Evolutionary conservation across 768 basidiomycete genomes (phyloP), one percentile per base, ranked within the genome.

Genomic region (Royoungia palumana): DNA sequence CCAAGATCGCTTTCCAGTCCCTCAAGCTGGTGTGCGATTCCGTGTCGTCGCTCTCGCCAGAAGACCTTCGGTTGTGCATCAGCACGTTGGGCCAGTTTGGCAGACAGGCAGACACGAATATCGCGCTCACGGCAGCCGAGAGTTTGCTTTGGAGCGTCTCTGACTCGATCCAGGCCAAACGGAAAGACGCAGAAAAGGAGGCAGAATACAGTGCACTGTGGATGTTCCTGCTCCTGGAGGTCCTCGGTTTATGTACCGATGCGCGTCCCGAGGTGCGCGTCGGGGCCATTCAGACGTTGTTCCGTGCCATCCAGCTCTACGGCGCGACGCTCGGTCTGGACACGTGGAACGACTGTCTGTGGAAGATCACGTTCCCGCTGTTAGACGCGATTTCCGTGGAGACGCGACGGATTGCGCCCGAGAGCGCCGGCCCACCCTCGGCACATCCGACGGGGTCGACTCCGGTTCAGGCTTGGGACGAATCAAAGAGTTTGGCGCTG

Each of bases 81-180:
- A 81, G 76, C 52, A 94, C 95, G 5, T 75, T 99, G 0, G 91
- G 91, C 6, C 85, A 87, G 46, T 99, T 95, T 67, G 94, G 94
- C 8, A 80, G 85, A 16, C 95, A 98, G 60, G 78, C 83, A 1
- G 96, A 98, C 55, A 94, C 95, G 34, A 99, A 99, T 58, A 95
- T 99, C 47, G 90, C 94, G 2, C 71, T 99, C 47, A 95, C 95
- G 1, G 91, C 92, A 0, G 92, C 94, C 0, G 92, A 92, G 49
- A 93, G 91, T 45, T 70, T 97, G 3, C 73, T 99, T 5, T 98
- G 95, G 95, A 87, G 89, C 51, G 89, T 99, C 0, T 96, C 94
- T 0, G 95, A 99, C 63, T 88, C 91, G 1, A 90, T 98, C 30
- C 93, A 95, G 60, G 80, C 85, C 7, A 88, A 90, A 62, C 79